Conservation (phyloP, 345 rosid species). For the Iberis pinnata region DNA sequence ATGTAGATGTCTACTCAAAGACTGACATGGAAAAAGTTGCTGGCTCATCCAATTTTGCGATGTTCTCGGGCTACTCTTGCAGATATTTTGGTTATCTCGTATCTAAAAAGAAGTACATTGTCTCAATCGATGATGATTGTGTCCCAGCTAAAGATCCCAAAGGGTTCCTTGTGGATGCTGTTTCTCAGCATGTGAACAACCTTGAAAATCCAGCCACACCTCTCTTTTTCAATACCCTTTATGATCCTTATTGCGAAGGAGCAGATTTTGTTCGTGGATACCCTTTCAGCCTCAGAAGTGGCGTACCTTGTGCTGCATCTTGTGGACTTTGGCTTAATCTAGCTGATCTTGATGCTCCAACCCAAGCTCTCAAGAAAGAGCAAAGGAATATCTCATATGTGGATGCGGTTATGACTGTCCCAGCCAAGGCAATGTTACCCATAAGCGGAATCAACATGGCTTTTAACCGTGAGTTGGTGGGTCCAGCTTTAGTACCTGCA, state of each 20-base stretch:
- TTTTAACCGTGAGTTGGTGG: constrained; percentile 64
- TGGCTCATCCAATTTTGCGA: constrained; percentile 45
- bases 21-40: constrained; percentile 58
- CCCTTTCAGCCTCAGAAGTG: constrained; percentile 82
- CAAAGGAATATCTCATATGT: constrained; percentile 63
- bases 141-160: constrained; percentile 64
- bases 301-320: constrained; percentile 78
- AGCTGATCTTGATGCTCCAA: constrained; percentile 92
- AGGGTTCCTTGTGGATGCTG: constrained; percentile 66
- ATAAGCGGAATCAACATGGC: constrained; percentile 89
- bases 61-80: constrained; percentile 86
- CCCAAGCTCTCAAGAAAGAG: constrained; percentile 85
- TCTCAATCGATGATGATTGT: constrained; percentile 84
- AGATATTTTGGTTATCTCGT: constrained; percentile 83
- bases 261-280: constrained; percentile 98
- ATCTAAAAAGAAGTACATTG: constrained; percentile 70
- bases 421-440: constrained; percentile 56
- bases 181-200: constrained; percentile 67
- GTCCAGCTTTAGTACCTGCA: constrained; percentile 77
- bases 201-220: constrained; percentile 81
- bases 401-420: constrained; percentile 84
- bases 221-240: constrained; percentile 90
- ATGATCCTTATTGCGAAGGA: constrained; percentile 75
- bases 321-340: constrained; percentile 95
- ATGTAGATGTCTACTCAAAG: constrained; percentile 55